phyloP scores from a whole-genome alignment of 176 grass and related monocot genomes.

The Pontederia paniculata region DNA sequence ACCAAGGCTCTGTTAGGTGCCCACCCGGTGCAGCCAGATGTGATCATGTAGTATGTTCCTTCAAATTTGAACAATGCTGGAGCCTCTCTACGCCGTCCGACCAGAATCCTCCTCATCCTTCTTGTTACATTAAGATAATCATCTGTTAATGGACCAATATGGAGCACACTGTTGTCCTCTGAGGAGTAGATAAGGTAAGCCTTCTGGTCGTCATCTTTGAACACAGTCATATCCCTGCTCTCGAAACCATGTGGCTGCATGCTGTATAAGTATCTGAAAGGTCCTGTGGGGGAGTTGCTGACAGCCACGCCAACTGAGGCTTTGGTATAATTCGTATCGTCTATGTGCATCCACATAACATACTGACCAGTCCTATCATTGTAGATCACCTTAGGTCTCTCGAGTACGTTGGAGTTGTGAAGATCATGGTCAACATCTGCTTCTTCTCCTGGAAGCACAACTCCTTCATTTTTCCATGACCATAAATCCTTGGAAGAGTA shows the following conservation, averaged over 20 bases:
- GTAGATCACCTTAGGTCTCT: slow-evolving; percentile 97
- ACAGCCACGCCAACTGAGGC: slow-evolving; percentile 65
- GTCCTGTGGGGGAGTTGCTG: slow-evolving; percentile 59
- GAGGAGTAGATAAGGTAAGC: slow-evolving; percentile 96
- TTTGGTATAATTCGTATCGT: slow-evolving; percentile 81
- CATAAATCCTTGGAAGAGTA: slow-evolving; percentile 87
- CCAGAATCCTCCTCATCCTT: slow-evolving; percentile 45
- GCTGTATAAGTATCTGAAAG: slow-evolving; percentile 79
- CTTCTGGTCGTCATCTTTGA: slow-evolving; percentile 86
- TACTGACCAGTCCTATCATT: slow-evolving; percentile 61
- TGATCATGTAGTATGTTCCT: slow-evolving; percentile 90
- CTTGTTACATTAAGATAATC: slow-evolving; percentile 70
- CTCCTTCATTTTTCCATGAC: slow-evolving; percentile 83
- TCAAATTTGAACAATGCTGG: slow-evolving; percentile 72
- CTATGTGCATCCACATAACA: slow-evolving; percentile 98
- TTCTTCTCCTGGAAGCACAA: slow-evolving; percentile 61
- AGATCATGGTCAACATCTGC: slow-evolving; percentile 69
- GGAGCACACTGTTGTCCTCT: slow-evolving; percentile 85
- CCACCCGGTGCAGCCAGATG: slow-evolving; percentile 84
- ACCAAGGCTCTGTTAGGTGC: slow-evolving; percentile 66
- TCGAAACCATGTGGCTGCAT: slow-evolving; percentile 72
- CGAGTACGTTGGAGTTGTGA: slow-evolving; percentile 80
- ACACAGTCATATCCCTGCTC: slow-evolving; percentile 87
- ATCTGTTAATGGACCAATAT: slow-evolving; percentile 67
- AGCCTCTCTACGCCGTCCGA: slow-evolving; percentile 69